Percentiles rank a stretch among this genome's conserved stretches.
phyloP scores from a whole-genome alignment of 192 early-diverging fungal species.

The Coemansia sp. region DNA sequence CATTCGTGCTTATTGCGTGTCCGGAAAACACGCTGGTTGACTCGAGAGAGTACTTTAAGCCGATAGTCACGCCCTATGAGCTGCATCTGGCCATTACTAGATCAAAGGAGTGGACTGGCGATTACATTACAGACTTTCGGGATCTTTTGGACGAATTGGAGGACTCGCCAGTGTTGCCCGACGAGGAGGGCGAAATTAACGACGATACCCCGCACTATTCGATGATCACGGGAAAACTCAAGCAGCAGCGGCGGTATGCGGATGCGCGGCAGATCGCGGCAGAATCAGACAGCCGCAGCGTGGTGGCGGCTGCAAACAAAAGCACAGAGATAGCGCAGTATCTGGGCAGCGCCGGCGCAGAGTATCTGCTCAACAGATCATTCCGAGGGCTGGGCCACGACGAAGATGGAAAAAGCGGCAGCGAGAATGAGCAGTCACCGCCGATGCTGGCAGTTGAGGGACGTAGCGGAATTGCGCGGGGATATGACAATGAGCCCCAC shows the following conservation, averaged over 20 bases:
- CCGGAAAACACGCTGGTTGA: constrained; percentile 95
- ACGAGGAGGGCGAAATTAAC: constrained; percentile 52
- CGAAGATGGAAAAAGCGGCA: constrained; percentile 9
- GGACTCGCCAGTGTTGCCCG: constrained; percentile 12
- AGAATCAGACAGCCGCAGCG: constrained; percentile 29
- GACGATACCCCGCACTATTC: constrained; percentile 85
- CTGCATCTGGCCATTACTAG: constrained; percentile 74
- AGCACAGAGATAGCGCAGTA: constrained; percentile 49
- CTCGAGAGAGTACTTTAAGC: constrained; percentile 84
- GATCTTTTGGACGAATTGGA: constrained; percentile 54
- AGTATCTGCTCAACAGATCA: constrained; percentile 72
- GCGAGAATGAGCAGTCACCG: constrained; percentile 2
- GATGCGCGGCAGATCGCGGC: constrained; percentile 19
- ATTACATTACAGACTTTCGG: constrained; percentile 72
- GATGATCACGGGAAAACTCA: constrained; percentile 80
- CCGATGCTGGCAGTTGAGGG: constrained; percentile 65
- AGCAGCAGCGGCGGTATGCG: constrained; percentile 58
- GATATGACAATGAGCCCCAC: constrained; percentile 59
- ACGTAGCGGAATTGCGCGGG: constrained; percentile 82
- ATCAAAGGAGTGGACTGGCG: constrained; percentile 64
- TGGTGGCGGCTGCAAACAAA: constrained; percentile 59
- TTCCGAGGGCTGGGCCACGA: constrained; percentile 82
- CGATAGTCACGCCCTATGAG: constrained; percentile 94
- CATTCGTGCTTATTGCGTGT: constrained; percentile 89
- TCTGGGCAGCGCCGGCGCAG: constrained; percentile 57